phyloP scores from a whole-genome alignment of 108 stramenopile genomes.

The Nitzschia sp. region DNA sequence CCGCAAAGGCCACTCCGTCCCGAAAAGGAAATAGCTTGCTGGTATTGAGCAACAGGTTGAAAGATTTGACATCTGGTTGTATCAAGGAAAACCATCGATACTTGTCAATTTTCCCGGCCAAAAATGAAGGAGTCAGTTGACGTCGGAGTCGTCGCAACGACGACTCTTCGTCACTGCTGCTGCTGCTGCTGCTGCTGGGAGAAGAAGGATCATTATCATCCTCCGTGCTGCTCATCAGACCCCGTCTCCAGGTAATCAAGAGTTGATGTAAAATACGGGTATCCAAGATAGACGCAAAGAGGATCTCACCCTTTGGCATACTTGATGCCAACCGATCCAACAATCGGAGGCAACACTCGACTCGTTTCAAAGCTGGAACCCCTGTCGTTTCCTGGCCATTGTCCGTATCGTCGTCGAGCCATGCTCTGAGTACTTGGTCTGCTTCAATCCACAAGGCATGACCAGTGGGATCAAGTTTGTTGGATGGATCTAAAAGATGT shows the following conservation, averaged over 20 bases:
- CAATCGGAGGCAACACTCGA: neutral
- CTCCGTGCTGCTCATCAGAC: neutral
- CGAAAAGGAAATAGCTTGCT: neutral
- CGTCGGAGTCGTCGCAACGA: neutral
- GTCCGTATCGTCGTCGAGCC: neutral
- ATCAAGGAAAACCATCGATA: conserved; percentile 30
- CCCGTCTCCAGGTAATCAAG: conserved; percentile 4
- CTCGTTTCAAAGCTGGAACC: neutral
- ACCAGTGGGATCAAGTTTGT: neutral
- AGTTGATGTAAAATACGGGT: conserved; percentile 9
- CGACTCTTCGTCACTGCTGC: neutral
- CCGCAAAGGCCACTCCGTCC: conserved; percentile 19
- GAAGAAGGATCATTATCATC: neutral
- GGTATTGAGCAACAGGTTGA: conserved; percentile 18
- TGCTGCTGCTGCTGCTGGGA: no score
- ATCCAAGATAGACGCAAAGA: conserved; percentile 13
- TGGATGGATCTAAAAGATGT: neutral
- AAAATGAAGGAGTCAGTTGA: conserved; percentile 3
- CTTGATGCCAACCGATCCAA: conserved; percentile 15
- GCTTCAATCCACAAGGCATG: conserved; percentile 3
- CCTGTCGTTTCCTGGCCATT: neutral
- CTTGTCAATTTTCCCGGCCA: conserved; percentile 28
- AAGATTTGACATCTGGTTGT: conserved; percentile 28
- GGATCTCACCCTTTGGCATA: neutral
- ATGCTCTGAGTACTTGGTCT: neutral